phyloP scores from a whole-genome alignment of 2,329 filamentous ascomycete species.

The Aspergillus oerlinghausenensis region DNA sequence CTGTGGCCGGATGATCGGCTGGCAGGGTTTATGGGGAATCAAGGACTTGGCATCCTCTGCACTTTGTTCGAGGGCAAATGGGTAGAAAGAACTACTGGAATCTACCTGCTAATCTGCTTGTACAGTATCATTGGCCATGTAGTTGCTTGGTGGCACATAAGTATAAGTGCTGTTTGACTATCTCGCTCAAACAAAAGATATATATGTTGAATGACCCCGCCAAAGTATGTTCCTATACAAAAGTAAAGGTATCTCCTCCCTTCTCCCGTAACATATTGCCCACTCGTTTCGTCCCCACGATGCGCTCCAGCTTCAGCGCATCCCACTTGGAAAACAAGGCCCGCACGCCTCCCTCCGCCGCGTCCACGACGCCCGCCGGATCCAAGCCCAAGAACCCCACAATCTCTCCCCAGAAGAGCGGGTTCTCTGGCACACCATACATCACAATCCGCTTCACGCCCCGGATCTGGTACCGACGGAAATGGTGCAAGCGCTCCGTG shows the following conservation, averaged over 20 bases:
- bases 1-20: background rate
- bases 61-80: background rate
- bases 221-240: slow-evolving; percentile 55
- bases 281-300: slow-evolving; percentile 77
- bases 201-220: background rate
- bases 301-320: slow-evolving; percentile 77
- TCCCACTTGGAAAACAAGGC: slow-evolving; percentile 84
- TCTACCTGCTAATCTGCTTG: background rate
- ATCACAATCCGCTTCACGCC: slow-evolving; percentile 82
- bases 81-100: background rate
- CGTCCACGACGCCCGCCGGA: slow-evolving; percentile 48
- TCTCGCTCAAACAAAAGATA: background rate
- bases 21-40: background rate
- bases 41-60: background rate
- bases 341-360: slow-evolving; percentile 53
- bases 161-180: background rate
- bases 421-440: slow-evolving; percentile 88
- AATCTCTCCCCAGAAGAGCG: slow-evolving; percentile 46
- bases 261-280: slow-evolving; percentile 78
- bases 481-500: slow-evolving; percentile 94
- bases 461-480: slow-evolving; percentile 76
- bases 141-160: background rate
- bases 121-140: background rate
- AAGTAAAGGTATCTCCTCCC: slow-evolving; percentile 87
- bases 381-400: slow-evolving; percentile 39